Evolutionary conservation across 352 stramenopile genomes (phyloP).

Genomic region (Pythium oligandrum): DNA sequence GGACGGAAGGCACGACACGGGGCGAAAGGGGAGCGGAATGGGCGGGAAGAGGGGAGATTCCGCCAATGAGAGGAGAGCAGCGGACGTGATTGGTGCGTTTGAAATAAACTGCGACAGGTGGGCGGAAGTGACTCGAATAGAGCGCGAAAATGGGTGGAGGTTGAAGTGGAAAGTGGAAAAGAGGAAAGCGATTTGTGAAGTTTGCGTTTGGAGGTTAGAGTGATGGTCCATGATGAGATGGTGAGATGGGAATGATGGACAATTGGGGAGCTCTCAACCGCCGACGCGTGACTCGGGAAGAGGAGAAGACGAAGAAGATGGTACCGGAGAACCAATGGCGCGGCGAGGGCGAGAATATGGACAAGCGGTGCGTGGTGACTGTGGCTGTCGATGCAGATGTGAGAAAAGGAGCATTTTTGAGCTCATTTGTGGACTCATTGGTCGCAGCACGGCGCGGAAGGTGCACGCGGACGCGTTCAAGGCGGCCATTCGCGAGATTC

Average conservation of each 20-base stretch:
- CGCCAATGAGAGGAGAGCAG: slow-evolving; percentile 10
- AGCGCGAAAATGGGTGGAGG: too few relatives aligned
- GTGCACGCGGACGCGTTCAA: slow-evolving; percentile 54
- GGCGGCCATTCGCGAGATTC: slow-evolving; percentile 39
- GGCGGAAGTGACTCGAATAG: too few relatives aligned
- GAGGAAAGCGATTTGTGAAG: too few relatives aligned
- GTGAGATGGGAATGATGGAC: too few relatives aligned
- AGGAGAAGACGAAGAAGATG: slow-evolving; percentile 21
- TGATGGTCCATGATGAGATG: too few relatives aligned
- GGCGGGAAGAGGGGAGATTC: slow-evolving; percentile 2
- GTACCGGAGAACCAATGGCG: slow-evolving; percentile 64
- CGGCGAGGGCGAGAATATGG: slow-evolving; percentile 58
- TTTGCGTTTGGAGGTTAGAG: too few relatives aligned
- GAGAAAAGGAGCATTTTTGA: background rate
- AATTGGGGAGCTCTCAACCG: too few relatives aligned
- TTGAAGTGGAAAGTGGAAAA: too few relatives aligned
- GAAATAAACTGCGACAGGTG: slow-evolving; percentile 1
- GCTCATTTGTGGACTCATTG: background rate
- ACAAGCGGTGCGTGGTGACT: slow-evolving; percentile 47
- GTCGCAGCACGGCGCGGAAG: slow-evolving; percentile 53
- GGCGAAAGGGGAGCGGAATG: background rate
- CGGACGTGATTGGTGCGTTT: slow-evolving; percentile 16
- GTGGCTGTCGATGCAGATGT: background rate
- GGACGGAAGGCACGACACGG: background rate
- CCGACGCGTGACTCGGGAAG: too few relatives aligned